A percentile compares a stretch with the other conserved stretches of the same genome.
Conservation (phyloP, 345 rosid species). For the Euphorbia peplus region DNA sequence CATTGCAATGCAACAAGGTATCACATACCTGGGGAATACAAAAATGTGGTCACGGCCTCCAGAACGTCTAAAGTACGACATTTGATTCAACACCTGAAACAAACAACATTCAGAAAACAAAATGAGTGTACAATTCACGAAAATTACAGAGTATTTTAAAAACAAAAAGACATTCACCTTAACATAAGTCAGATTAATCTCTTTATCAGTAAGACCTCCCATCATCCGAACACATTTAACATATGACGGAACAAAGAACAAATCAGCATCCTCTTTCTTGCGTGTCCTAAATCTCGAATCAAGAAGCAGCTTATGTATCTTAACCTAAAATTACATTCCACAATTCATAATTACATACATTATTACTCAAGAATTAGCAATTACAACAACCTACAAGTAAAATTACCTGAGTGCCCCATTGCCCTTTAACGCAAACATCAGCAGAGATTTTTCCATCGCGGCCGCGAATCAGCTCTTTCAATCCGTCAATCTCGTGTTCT, state of each 20-base stretch:
- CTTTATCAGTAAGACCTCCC: slow-evolving; percentile 93
- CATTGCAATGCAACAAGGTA: neutral
- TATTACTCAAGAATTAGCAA: neutral
- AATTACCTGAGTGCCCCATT: slow-evolving; percentile 95
- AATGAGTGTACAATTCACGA: neutral
- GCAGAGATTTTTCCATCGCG: slow-evolving; percentile 56
- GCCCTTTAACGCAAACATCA: slow-evolving; percentile 73
- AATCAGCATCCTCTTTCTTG: slow-evolving; percentile 77
- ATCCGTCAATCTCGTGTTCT: slow-evolving; percentile 78
- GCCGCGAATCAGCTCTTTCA: slow-evolving; percentile 66
- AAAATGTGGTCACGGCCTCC: slow-evolving; percentile 96
- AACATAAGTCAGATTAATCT: slow-evolving; percentile 79
- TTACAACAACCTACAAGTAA: neutral
- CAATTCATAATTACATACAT: neutral
- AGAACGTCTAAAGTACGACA: slow-evolving; percentile 86
- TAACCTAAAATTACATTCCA: slow-evolving; percentile 46
- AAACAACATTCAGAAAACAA: neutral
- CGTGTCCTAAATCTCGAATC: slow-evolving; percentile 67
- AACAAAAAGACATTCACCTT: slow-evolving; percentile 41
- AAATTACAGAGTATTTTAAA: too few relatives aligned
- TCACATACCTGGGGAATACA: slow-evolving; percentile 78
- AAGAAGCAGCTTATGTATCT: slow-evolving; percentile 64
- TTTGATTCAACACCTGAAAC: slow-evolving; percentile 74
- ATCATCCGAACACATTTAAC: slow-evolving; percentile 82
- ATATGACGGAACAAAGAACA: slow-evolving; percentile 94